These are phyloP conservation scores for Yamadazyma tumulicola DNA, from an alignment of 805 yeast species.

Conservation along the genomic window DNA sequence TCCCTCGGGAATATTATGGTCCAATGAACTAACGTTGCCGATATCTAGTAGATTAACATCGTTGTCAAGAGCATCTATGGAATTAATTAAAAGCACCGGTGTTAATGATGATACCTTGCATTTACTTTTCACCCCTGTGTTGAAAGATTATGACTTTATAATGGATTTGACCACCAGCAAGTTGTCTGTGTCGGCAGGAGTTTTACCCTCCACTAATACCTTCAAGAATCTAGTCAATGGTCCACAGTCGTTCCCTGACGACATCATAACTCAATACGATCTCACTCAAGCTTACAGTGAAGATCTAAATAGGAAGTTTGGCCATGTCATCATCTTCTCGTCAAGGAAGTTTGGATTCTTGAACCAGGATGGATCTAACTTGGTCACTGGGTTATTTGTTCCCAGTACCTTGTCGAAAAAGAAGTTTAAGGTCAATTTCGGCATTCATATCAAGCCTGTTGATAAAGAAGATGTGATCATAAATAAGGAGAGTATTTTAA, in stretches of 20 bases:
- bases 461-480: constrained; percentile 53
- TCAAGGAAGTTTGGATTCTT: constrained; percentile 53
- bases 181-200: constrained; percentile 51
- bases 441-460: constrained; percentile 66
- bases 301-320: constrained; percentile 61
- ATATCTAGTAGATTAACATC: constrained; percentile 88
- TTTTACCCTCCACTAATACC: constrained; percentile 43
- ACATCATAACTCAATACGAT: constrained; percentile 51
- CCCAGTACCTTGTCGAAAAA: constrained; percentile 58
- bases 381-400: constrained; percentile 77
- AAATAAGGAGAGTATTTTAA: constrained; percentile 68
- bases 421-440: constrained; percentile 77
- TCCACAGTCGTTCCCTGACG: constrained; percentile 41
- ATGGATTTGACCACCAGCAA: constrained; percentile 51
- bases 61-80: constrained; percentile 70
- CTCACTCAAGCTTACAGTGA: constrained; percentile 56
- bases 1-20: constrained; percentile 83
- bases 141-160: constrained; percentile 80
- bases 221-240: constrained; percentile 59
- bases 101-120: constrained; percentile 37
- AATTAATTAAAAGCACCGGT: constrained; percentile 48
- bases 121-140: constrained; percentile 73
- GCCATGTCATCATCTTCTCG: constrained; percentile 69
- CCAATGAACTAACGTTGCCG: constrained; percentile 59
- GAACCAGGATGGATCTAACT: constrained; percentile 52